Evolutionary conservation across 768 basidiomycete species (phyloP), one percentile per base, ranked within the genome.

Genomic region (Suillus subaureus): DNA sequence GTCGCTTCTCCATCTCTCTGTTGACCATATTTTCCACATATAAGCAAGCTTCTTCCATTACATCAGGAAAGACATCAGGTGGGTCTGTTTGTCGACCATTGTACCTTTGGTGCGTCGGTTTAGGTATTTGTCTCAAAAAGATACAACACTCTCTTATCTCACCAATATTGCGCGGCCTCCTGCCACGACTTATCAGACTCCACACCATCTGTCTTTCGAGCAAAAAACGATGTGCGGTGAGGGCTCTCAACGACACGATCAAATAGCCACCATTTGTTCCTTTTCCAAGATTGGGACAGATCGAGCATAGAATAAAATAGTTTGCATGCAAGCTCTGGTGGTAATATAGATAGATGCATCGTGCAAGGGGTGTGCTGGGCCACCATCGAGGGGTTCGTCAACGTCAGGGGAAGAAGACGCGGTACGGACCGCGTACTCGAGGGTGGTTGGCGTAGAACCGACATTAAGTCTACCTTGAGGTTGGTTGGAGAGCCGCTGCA

Each of bases 191-290:
- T 79, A 60, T 86, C 78, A 18, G 78, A 75, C 33, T 80, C 79
- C 12, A 80, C 67, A 5, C 82, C 81, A 64, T 83, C 78, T 35
- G 79, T 81, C 68, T 80, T 81, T 58, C 92, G 78, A 6, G 85
- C 86, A 77, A 85, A 94, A 76, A 94, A 93, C 1, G 89, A 85
- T 1, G 93, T 91, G n/a, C 86, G 81, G 77, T 94, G 93, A 4
- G 93, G 92, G 69, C 91, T 92, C 76, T 94, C 91, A 2, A 94
- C 93, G 16, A 94, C 67, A 26, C 88, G 82, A 71, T 94, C 92
- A 74, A 92, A 89, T 23, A 94, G 81, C 89, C 89, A 94, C 93
- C 93, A 94, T 70, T 88, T 91, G 67, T 91, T 92, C 60, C 86
- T 80, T 67, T 84, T 78, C 93, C 92, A 94, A 9, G 75, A 70